A percentile compares a stretch with the other conserved stretches of the same genome.
Conservation (phyloP, 768 basidiomycete genomes). For the Xerocomellus chrysenteron region DNA sequence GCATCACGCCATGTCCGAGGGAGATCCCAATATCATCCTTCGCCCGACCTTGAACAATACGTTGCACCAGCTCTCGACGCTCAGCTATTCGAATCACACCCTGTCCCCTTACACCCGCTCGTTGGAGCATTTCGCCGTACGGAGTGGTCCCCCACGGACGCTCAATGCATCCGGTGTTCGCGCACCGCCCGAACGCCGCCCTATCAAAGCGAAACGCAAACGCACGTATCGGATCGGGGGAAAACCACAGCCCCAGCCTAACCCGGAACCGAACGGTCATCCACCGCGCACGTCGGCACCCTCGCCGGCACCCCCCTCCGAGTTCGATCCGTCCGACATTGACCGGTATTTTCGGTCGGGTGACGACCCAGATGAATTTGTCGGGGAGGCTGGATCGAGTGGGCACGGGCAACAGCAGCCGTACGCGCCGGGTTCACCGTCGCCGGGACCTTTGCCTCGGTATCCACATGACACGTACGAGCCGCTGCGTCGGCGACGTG, state of each 20-base stretch:
- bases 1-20: constrained; percentile 34
- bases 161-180: constrained; percentile 36
- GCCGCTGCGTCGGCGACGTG: constrained; percentile 10
- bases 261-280: not conserved
- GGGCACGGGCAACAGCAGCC: not conserved
- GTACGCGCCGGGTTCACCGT: not conserved
- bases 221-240: constrained; percentile 64
- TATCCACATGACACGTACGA: constrained; percentile 8
- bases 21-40: constrained; percentile 58
- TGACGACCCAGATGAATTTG: constrained; percentile 16
- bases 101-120: constrained; percentile 91
- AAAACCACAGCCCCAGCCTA: constrained; percentile 1
- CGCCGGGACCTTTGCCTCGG: not conserved
- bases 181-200: constrained; percentile 44
- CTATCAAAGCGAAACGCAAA: constrained; percentile 74
- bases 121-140: constrained; percentile 88
- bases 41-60: constrained; percentile 69
- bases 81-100: constrained; percentile 89
- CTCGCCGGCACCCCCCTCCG: constrained; percentile 42
- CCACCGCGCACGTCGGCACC: constrained; percentile 25
- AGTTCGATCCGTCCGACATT: constrained; percentile 71
- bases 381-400: constrained; percentile 1
- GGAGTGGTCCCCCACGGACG: constrained; percentile 73
- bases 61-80: constrained; percentile 81
- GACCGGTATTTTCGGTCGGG: constrained; percentile 65